Evolutionary conservation across 1,284 basidiomycete genomes (phyloP), one percentile per base, ranked within the genome.

Genomic region (Psilocybe mexicana): DNA sequence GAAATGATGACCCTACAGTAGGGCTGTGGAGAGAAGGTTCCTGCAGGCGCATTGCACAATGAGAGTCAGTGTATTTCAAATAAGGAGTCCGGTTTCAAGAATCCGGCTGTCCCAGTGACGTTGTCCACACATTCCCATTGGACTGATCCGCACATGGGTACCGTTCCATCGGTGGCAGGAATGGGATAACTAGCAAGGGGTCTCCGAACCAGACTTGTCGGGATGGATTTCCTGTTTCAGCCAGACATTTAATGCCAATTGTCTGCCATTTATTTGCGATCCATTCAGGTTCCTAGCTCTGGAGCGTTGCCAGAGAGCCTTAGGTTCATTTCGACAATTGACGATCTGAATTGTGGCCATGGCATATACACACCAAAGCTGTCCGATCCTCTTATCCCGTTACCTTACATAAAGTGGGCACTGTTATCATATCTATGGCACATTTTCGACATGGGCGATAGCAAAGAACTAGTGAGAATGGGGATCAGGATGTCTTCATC

Each of bases 1-100:
- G 52, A 54, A 54, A 36, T 44, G 38, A 8, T n/a, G 52, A 54
- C 43, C 52, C 52, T 38, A 46, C 33, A 44, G n/a, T 12, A 14
- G 44, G 14, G 2, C 35, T 40, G 3, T 14, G 12, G 11, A 40
- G 12, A 40, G 24, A 42, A 51, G 49, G 52, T 54, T 38, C 52
- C 43, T 54, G 52, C 52, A 54, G 52, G 52, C 14, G 14, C 24
- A 47, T 23, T 26, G 23, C 33, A 24, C 35, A 54, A 36, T 54
- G 52, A 24, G 52, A 53, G 43, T 45, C 43, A 11, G 44, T 33
- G 30, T 33, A 33, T 33, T 33, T 33, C 5, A 33, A 33, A 6
- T 33, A 33, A 8, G 30, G 30, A 33, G 30, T 3, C 4, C 11
- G 3, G 38, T 40, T 40, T 40, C 38, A 40, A 2, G 38, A 14